These are phyloP conservation scores for Microthlaspi erraticum DNA, from an alignment of 345 rosid species.

Conservation along the genomic window DNA sequence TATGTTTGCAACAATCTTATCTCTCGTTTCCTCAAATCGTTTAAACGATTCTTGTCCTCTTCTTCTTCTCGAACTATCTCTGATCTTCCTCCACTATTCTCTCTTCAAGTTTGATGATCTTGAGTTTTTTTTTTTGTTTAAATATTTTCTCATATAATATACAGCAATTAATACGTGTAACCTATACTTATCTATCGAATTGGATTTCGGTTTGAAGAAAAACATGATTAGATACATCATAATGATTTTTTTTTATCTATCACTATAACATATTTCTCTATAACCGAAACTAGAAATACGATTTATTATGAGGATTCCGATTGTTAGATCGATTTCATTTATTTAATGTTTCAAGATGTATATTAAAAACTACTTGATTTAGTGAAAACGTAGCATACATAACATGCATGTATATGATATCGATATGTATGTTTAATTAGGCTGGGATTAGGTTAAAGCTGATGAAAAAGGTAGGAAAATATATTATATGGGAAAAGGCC, in stretches of 20 bases:
- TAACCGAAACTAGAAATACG: not conserved
- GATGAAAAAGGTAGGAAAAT: slow-evolving; percentile 12
- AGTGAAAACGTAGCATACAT: not conserved
- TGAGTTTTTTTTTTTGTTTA: slow-evolving; percentile 18
- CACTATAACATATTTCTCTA: not conserved
- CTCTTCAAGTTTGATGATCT: slow-evolving; percentile 42
- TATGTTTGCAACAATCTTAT: slow-evolving; percentile 36
- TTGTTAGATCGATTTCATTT: not conserved
- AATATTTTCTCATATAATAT: not conserved
- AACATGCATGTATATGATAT: not conserved
- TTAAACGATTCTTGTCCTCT: slow-evolving; percentile 33
- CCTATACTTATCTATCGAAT: not conserved
- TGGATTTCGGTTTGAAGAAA: not conserved
- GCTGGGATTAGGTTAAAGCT: slow-evolving; percentile 14
- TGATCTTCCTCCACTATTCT: slow-evolving; percentile 46
- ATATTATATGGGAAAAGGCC: not conserved
- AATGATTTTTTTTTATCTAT: not conserved
- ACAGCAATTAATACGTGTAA: not conserved
- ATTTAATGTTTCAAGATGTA: not conserved
- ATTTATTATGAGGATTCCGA: not conserved
- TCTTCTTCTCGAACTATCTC: slow-evolving; percentile 41
- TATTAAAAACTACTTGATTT: not conserved
- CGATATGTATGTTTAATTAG: not conserved
- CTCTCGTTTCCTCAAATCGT: slow-evolving; percentile 42
- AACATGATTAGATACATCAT: not conserved